These are phyloP conservation scores for Tolypocladium inflatum DNA, from an alignment of 2,329 filamentous ascomycete genomes.

Conservation along the genomic window DNA sequence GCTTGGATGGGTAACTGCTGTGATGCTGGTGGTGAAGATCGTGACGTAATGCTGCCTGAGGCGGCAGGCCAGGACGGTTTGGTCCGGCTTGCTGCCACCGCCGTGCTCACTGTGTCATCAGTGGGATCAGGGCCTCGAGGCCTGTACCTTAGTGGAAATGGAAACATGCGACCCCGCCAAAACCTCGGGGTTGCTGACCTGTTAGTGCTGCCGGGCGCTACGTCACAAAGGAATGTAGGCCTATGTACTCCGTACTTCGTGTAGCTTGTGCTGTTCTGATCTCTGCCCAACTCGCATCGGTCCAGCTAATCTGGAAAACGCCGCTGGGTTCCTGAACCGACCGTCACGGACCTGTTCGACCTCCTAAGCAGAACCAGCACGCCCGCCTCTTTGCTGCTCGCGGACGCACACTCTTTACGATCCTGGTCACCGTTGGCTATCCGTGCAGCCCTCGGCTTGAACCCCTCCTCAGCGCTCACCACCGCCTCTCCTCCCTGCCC, in stretches of 20 bases:
- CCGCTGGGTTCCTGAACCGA: not conserved
- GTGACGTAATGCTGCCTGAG: not conserved
- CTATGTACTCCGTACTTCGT: no score
- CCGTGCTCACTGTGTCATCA: not conserved
- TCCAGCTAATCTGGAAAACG: not conserved
- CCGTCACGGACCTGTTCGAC: not conserved
- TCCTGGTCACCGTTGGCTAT: not conserved
- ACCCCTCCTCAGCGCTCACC: not conserved
- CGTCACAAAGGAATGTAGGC: no score
- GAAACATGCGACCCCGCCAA: not conserved
- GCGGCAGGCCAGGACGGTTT: no score
- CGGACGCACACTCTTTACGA: not conserved
- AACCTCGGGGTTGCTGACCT: not conserved
- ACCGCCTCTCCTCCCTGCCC: not conserved
- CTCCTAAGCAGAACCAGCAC: not conserved
- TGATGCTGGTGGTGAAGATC: not conserved
- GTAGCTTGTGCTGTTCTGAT: not conserved
- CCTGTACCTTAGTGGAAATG: no score
- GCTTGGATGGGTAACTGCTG: not conserved
- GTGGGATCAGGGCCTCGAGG: no score
- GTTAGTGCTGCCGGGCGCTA: not conserved
- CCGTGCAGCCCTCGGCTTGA: not conserved
- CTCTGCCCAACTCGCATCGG: not conserved
- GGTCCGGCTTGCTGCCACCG: no score
- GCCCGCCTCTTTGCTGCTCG: not conserved